Base-by-base conservation (phyloP, 2,329 filamentous ascomycete genomes). In the Alternaria hordeiaustralica region DNA sequence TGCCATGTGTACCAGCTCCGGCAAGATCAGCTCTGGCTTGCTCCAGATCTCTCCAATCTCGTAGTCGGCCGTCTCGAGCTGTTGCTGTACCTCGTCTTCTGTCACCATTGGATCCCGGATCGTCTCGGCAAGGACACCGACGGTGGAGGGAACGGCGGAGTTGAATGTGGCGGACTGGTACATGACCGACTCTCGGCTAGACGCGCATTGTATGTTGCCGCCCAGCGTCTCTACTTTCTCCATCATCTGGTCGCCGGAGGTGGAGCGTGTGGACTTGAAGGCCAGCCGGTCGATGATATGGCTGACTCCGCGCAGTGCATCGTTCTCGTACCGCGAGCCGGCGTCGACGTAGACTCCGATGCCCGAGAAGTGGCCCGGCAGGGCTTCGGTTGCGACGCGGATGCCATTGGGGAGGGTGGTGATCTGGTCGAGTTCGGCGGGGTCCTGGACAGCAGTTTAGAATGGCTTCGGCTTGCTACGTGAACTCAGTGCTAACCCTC, bases 121-220 rank as follows among this genome's bases (percentile, higher is more conserved):
- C 30, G 96, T 98, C 80, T 99, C 96, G 63, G 96, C 95, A 44
- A 99, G 87, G 18, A 99, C 83, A 28, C 87, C 93, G 23, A 97
- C 88, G 12, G 95, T 93, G 9, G 89, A 89, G 7, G 92, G 90
- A 9, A 99, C 94, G 18, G 93, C 91, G 25, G 90, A 91, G 84
- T 99, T 99, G 87, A 99, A 99, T 28, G 94, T 97, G 25, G 96
- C 96, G 2, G 94, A 93, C 81, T 99, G 96, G 84, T 99, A 99
- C 96, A 99, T 99, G 82, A 99, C 88, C 60, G 93, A 93, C 82
- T 99, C 96, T 69, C 96, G 87, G 2, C 94, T 97, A 2, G 94
- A 97, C 11, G 95, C 94, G 82, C 96, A 99, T 82, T 98, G 94
- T 63, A 99, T 95, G 79, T 97, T 97, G 30, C 96, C 96, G 36